Evolutionary conservation across 2,329 filamentous ascomycete genomes (phyloP).

Genomic region (Epichloe baconii): DNA sequence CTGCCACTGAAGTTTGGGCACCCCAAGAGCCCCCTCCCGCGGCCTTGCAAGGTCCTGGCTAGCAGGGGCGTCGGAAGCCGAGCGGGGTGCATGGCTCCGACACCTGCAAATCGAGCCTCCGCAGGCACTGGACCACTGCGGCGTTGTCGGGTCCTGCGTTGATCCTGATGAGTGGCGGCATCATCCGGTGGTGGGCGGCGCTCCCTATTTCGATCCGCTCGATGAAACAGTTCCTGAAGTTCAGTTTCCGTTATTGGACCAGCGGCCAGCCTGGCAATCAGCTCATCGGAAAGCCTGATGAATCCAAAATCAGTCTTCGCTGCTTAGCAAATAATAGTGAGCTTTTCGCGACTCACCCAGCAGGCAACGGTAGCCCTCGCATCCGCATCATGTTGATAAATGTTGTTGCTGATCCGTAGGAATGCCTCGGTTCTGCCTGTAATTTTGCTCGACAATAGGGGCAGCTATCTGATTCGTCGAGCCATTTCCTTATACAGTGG

Average conservation of each 20-base stretch:
- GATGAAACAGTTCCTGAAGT: constrained; percentile 7
- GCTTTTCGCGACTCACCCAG: constrained; percentile 9
- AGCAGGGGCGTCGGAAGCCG: background rate
- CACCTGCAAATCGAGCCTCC: background rate
- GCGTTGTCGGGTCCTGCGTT: constrained; percentile 17
- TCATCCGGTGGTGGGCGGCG: constrained; percentile 18
- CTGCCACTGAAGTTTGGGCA: background rate
- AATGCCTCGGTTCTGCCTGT: constrained; percentile 30
- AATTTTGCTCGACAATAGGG: constrained; percentile 52
- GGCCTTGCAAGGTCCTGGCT: background rate
- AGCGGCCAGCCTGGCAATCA: constrained; percentile 9
- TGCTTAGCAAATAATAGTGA: background rate
- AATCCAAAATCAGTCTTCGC: background rate
- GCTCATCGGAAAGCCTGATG: constrained; percentile 10
- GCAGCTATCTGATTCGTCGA: constrained; percentile 48
- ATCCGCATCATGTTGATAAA: constrained; percentile 21
- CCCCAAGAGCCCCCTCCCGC: background rate
- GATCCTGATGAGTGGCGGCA: constrained; percentile 12
- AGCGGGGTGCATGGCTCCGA: background rate
- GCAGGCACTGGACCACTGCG: constrained; percentile 8
- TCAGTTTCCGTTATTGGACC: constrained; percentile 8
- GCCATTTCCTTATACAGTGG: constrained; percentile 52
- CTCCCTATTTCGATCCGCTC: constrained; percentile 8
- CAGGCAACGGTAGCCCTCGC: constrained; percentile 11
- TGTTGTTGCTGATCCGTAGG: constrained; percentile 11